Conservation (phyloP, 768 basidiomycete species). For the Mycena rosella region DNA sequence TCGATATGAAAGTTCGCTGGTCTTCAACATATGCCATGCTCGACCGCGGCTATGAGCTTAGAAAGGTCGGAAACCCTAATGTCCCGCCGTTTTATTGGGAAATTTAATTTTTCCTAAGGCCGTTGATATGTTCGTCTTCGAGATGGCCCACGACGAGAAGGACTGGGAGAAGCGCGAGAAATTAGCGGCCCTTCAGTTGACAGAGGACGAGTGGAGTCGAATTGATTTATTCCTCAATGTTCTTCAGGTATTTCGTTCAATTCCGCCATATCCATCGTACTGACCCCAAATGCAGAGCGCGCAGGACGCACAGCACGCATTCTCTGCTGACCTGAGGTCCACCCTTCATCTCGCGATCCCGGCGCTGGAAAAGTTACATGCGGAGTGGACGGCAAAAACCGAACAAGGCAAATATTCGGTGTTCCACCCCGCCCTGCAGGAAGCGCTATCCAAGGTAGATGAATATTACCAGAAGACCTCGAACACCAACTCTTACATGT, state of each 20-base stretch:
- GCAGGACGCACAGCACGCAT: conserved; percentile 46
- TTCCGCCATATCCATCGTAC: conserved; percentile 2
- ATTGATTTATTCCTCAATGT: conserved; percentile 36
- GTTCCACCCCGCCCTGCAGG: conserved; percentile 41
- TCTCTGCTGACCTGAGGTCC: conserved; percentile 44
- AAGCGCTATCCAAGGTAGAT: conserved; percentile 46
- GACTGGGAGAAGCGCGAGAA: conserved; percentile 34
- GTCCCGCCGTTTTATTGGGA: too few species aligned
- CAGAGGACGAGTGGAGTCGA: conserved; percentile 40
- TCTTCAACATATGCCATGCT: conserved; percentile 45
- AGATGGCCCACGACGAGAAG: conserved; percentile 38
- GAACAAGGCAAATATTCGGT: conserved; percentile 33
- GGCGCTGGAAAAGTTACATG: conserved; percentile 45
- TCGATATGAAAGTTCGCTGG: conserved; percentile 45
- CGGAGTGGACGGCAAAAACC: conserved; percentile 38
- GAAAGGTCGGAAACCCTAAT: conserved; percentile 23
- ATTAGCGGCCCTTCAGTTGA: conserved; percentile 35
- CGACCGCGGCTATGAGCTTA: conserved; percentile 35
- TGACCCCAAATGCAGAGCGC: conserved; percentile 39
- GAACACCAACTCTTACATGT: conserved; percentile 47
- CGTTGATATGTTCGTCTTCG: conserved; percentile 39
- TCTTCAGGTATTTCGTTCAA: background rate
- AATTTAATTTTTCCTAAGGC: background rate
- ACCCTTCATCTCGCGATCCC: conserved; percentile 44
- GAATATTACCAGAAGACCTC: conserved; percentile 50